Percentiles rank a stretch among this genome's conserved stretches.
Evolutionary conservation across 805 yeast genomes (phyloP).

Genomic region (Ogataea degrootiae): DNA sequence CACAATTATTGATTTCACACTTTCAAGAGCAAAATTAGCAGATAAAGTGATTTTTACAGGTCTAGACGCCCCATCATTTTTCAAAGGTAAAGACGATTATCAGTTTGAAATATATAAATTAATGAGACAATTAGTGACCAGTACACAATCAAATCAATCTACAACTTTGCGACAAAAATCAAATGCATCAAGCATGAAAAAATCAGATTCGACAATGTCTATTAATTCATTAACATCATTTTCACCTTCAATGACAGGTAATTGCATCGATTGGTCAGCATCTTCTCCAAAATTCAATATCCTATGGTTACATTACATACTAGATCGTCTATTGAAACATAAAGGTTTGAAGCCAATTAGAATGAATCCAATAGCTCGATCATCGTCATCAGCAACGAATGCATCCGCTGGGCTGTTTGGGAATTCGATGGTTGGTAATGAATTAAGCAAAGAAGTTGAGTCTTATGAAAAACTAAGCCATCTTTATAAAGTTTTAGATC

Average conservation of each 20-base stretch:
- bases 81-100: constrained; percentile 54
- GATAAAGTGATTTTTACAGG: constrained; percentile 41
- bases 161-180: not conserved
- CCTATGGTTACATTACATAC: constrained; percentile 61
- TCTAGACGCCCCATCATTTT: constrained; percentile 62
- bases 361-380: constrained; percentile 22
- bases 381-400: constrained; percentile 5
- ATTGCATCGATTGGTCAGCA: constrained; percentile 42
- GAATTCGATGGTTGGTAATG: constrained; percentile 14
- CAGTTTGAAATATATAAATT: constrained; percentile 57
- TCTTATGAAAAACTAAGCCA: constrained; percentile 25
- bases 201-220: constrained; percentile 7
- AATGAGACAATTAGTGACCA: constrained; percentile 39
- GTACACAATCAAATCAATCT: not conserved
- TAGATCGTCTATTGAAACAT: constrained; percentile 41
- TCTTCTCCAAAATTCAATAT: constrained; percentile 49
- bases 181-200: not conserved
- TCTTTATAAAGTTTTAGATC: constrained; percentile 32
- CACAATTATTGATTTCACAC: constrained; percentile 53
- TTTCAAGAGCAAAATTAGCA: constrained; percentile 42
- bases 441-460: constrained; percentile 18
- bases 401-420: not conserved
- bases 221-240: not conserved
- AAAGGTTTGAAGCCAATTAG: constrained; percentile 31
- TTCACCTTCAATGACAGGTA: constrained; percentile 5